Evolutionary conservation across 495 filamentous ascomycete genomes (phyloP).

Genomic region (Podospora australis): DNA sequence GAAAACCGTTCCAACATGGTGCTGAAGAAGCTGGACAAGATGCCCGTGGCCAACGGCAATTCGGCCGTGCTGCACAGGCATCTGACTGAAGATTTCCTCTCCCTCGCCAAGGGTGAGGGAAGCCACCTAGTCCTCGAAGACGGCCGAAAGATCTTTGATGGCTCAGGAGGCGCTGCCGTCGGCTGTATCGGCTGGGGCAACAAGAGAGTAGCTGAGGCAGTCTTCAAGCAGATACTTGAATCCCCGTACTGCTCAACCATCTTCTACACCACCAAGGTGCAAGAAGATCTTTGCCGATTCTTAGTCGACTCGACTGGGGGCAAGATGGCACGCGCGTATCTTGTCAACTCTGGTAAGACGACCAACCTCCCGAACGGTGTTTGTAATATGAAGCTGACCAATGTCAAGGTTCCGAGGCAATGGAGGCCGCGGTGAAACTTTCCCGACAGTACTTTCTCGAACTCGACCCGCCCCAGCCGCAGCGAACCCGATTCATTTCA

Average conservation of each 20-base stretch:
- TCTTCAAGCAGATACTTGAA: conserved; percentile 35
- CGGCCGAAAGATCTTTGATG: conserved; percentile 60
- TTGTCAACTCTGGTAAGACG: conserved; percentile 57
- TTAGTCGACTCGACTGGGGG: conserved; percentile 41
- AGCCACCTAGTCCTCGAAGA: conserved; percentile 45
- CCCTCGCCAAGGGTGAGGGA: conserved; percentile 23
- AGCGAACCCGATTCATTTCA: conserved; percentile 55
- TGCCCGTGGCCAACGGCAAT: not conserved
- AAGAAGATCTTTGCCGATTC: conserved; percentile 35
- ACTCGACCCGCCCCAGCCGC: conserved; percentile 22
- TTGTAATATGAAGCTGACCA: conserved; percentile 32
- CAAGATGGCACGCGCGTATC: conserved; percentile 39
- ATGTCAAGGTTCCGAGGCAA: conserved; percentile 32
- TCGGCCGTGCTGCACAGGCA: conserved; percentile 34
- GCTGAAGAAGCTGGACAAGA: conserved; percentile 11
- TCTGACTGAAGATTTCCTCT: conserved; percentile 21
- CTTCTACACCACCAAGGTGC: conserved; percentile 36
- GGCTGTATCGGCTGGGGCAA: conserved; percentile 47
- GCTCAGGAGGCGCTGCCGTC: conserved; percentile 49
- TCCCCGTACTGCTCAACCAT: conserved; percentile 39
- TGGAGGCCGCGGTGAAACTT: conserved; percentile 51
- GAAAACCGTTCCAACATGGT: conserved; percentile 14
- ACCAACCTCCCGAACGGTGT: too few species aligned
- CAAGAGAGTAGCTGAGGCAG: conserved; percentile 35
- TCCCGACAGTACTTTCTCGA: conserved; percentile 63